Evolutionary conservation across 202 grass and related monocot genomes (phyloP), one percentile per base, ranked within the genome.

Genomic region (Setaria italica): DNA sequence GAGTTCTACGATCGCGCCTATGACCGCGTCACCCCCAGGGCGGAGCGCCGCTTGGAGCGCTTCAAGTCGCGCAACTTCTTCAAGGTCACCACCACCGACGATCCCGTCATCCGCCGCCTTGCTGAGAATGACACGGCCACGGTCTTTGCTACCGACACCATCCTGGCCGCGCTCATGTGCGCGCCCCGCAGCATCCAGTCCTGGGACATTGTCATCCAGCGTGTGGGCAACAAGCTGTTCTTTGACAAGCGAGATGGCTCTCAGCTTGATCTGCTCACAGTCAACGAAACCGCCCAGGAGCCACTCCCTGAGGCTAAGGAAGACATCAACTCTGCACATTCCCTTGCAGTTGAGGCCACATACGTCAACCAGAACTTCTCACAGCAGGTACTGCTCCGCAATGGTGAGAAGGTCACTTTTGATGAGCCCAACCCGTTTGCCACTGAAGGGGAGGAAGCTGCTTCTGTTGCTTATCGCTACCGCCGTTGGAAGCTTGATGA

Each of bases 311-410:
- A 98, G 56, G 88, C 91, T 37, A 98, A 98, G 76, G 95, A 98
- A 59, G 95, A 98, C 46, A 98, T 99, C 77, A 99, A 97, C 75
- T 99, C 97, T 0, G 87, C 87, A 0, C 87, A 91, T 11, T 91
- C 92, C 1, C 85, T 99, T 0, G 89, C 97, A 3, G 87, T 94
- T 9, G 97, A 97, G 87, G 97, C 97, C 5, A 94, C 94, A 71
- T 95, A 94, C 85, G 85, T 99, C 94, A 99, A 99, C 74, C 97
- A 99, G 86, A 99, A 99, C 72, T 99, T 99, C 82, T 87, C 94
- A 1, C 97, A 99, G 74, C 97, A 99, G 88, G 97, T 99, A 45
- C 92, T 99, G 42, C 62, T 93, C 6, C 94, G 92, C 33, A 87
- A 97, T 21, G 87, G 92, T 46, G 87, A 97, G 80, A 99, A 99